Evolutionary conservation across 106 monocot genomes (phyloP), one percentile per base, ranked within the genome.

Genomic region (Allium sativum): DNA sequence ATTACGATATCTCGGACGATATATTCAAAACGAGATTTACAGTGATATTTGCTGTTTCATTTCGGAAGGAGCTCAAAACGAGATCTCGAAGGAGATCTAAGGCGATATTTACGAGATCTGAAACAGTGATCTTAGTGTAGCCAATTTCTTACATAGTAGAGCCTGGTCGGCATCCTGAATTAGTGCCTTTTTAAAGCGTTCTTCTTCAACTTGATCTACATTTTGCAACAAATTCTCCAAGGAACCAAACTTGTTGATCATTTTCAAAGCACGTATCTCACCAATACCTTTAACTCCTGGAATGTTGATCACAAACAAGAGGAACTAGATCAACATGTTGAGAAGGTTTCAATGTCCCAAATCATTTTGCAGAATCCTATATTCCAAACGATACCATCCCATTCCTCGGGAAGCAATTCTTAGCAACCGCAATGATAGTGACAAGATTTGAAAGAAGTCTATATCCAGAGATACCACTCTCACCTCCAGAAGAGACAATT

Each of bases 401-500:
- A 78, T 42, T 63, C 96, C 96, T 40, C 87, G 84, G 40, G 96
- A 58, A 64, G 84, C 67, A 65, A 91, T 75, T 65, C 96, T 69
- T 18, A 96, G 62, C 48, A 96, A 70, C n/a, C 96, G 96, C 62
- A 96, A 74, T 13, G 90, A 87, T 42, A 90, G 96, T 54, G 90
- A 96, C 58, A 96, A 58, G 44, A 96, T 82, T 67, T 96, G 96
- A 64, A 95, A 96, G 61, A 96, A 96, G 72, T 96, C 96, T 74
- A 90, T 96, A 71, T 96, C 96, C 59, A 90, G 90, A 40, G 96
- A 96, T 70, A 96, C 96, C 81, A 88, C 67, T 59, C 96, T 68
- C 42, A 87, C 96, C 96, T 14, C 98, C 91, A 44, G 74, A 78
- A 78, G 72, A 92, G 78, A 73, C 88, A 83, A 11, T 88, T 92